A percentile compares a stretch with the other conserved stretches of the same genome.
Conservation (phyloP, 2,329 filamentous ascomycete species). For the Calonectria pseudoreteaudii region DNA sequence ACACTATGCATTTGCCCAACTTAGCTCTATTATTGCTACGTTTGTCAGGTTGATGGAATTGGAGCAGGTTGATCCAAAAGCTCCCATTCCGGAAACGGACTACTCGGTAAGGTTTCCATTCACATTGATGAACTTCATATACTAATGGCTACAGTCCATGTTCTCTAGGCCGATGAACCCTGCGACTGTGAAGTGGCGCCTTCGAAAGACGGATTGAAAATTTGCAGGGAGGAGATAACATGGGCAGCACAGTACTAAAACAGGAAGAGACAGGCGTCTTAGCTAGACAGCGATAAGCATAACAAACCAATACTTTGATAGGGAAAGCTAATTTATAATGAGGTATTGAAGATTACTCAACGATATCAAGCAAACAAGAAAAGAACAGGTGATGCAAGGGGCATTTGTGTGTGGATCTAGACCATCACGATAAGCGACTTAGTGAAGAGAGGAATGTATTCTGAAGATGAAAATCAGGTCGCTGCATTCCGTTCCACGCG, state of each 20-base stretch:
- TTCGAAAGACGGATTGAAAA: conserved; percentile 9
- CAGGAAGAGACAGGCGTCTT: not conserved
- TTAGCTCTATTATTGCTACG: conserved; percentile 84
- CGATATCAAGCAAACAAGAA: not conserved
- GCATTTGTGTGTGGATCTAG: too few species aligned
- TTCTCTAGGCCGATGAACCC: conserved; percentile 41
- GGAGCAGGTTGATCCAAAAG: conserved; percentile 60
- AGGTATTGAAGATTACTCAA: not conserved
- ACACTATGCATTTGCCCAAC: conserved; percentile 92
- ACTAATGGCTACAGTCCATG: conserved; percentile 34
- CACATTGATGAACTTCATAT: fast-evolving
- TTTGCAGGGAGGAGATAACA: not conserved
- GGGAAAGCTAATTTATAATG: not conserved
- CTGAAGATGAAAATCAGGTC: too few species aligned
- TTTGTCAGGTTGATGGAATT: conserved; percentile 84
- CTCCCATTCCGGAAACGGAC: conserved; percentile 70
- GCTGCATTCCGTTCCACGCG: too few species aligned
- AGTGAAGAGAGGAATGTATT: too few species aligned
- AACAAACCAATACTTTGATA: not conserved
- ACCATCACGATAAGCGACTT: too few species aligned
- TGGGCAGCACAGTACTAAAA: not conserved
- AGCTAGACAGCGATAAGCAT: not conserved
- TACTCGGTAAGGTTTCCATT: conserved; percentile 62
- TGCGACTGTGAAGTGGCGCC: conserved; percentile 32
- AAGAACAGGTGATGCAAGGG: not conserved